Evolutionary conservation across 2,329 filamentous ascomycete genomes (phyloP), one percentile per base, ranked within the genome.

Genomic region (Xylariaceae sp.): DNA sequence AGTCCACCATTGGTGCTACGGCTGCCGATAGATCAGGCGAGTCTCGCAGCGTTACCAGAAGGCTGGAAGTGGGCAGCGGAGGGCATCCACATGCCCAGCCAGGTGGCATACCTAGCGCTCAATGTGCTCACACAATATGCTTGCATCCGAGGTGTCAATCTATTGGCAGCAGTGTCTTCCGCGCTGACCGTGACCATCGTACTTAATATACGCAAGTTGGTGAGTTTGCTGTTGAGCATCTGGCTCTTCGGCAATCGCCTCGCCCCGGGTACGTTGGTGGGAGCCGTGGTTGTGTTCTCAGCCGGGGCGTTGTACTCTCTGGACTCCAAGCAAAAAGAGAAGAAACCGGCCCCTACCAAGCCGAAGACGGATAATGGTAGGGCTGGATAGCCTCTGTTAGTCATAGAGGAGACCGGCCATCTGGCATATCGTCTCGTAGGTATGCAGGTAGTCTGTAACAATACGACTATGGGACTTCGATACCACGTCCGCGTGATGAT

Each of bases 141-240:
- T 21, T 99, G 94, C 70, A 97, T 99, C 59, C 88, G 92, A 2
- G 94, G 94, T 1, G 94, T 99, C 53, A 97, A 97, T 63, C 80
- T 96, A n/a, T 78, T 99, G 4, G 92, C 89, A 1, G 89, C 92
- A 0, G 87, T 86, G 51, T 89, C 89, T 3, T 92, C 92, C 3
- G 95, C 94, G 0, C 79, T 99, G 51, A 97, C 94, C 0, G 94
- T 99, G 21, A 96, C 92, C 1, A 95, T 99, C 63, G 91, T 97
- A 45, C 78, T 99, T 56, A 99, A 97, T 69, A 88, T 99, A 56
- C 83, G 94, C 63, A 99, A 99, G 72, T 77, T 99, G 18, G 87
- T 96, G 51, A 96, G 92, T 65, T 80, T 97, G 56, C 75, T 97
- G 57, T 71, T 97, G 54, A 96, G 92, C 63, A 95, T 97, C 55